Percentiles rank a stretch among this genome's conserved stretches.
Conservation (phyloP, 163 green algal genomes). For the Chlorella variabilis region DNA sequence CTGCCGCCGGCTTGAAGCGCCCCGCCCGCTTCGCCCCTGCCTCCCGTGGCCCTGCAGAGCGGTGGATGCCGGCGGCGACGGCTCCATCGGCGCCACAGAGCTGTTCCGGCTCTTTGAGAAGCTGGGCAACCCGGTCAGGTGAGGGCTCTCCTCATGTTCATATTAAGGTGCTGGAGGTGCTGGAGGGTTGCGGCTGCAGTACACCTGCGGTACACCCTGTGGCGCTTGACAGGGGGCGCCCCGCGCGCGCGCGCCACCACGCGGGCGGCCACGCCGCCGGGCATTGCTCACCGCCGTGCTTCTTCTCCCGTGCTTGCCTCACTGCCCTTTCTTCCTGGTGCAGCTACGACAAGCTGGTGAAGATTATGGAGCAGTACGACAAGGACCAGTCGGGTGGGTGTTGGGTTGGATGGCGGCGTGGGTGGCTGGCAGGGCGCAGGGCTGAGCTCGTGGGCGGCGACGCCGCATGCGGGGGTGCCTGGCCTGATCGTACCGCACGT, state of each 20-base stretch:
- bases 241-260: too few species aligned
- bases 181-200: neutral
- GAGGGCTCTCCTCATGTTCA: too few species aligned
- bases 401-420: neutral
- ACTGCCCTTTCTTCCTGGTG: neutral
- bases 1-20: too few species aligned
- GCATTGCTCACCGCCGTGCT: too few species aligned
- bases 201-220: too few species aligned
- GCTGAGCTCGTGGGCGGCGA: too few species aligned
- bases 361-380: slow-evolving; percentile 61
- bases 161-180: neutral
- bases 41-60: slow-evolving; percentile 6
- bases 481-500: too few species aligned
- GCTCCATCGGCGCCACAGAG: slow-evolving; percentile 50
- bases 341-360: slow-evolving; percentile 49
- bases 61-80: slow-evolving; percentile 55
- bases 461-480: too few species aligned
- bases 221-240: too few species aligned
- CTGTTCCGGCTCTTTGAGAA: slow-evolving; percentile 47
- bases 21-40: too few species aligned
- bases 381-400: slow-evolving; percentile 40
- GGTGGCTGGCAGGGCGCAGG: too few species aligned
- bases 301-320: neutral
- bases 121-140: slow-evolving; percentile 45
- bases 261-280: too few species aligned